Conservation (phyloP, 1,139 yeast genomes). For the Suhomyces bokatorum region DNA sequence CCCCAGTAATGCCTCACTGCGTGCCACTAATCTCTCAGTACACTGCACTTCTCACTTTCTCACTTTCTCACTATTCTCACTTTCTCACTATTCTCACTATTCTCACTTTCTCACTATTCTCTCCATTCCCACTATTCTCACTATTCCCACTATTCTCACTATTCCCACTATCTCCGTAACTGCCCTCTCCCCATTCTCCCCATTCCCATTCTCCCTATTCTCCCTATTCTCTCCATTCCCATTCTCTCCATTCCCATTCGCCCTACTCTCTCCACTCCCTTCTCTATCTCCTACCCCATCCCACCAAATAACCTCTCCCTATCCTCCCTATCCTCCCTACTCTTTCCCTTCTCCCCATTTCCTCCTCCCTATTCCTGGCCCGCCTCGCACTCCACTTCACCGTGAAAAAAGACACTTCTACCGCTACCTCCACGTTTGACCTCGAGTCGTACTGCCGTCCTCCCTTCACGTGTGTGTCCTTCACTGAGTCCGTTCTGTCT, state of each 20-base stretch:
- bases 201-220: not conserved
- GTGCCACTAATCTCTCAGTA: no score
- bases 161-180: not conserved
- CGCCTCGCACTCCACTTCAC: slow-evolving; percentile 1
- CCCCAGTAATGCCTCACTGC: no score
- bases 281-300: not conserved
- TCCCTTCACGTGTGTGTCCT: not conserved
- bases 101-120: no score
- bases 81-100: no score
- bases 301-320: no score
- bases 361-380: not conserved
- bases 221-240: not conserved
- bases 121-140: no score
- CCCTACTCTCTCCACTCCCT: not conserved
- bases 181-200: not conserved
- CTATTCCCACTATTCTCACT: not conserved
- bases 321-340: not conserved
- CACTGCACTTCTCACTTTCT: no score
- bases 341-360: not conserved
- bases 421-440: slow-evolving; percentile 2
- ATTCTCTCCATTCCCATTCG: not conserved
- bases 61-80: no score
- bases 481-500: not conserved
- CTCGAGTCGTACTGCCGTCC: not conserved
- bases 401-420: slow-evolving; percentile 1